Evolutionary conservation across 345 rosid genomes (phyloP).

Genomic region (Sapria himalayana): DNA sequence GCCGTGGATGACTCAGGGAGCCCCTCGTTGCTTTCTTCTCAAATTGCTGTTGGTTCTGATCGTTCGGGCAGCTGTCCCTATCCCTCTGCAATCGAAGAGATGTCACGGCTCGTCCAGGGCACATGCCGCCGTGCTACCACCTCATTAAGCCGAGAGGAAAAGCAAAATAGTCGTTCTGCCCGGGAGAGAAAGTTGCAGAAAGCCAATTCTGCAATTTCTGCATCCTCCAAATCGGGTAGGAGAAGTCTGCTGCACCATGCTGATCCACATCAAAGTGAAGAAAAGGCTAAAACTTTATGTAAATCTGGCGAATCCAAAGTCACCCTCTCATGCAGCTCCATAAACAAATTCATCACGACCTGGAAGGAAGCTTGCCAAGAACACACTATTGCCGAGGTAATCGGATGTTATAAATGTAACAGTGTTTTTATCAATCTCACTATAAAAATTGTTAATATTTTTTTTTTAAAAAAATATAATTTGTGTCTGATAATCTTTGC

Average conservation of each 20-base stretch:
- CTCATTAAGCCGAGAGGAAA: too few relatives aligned
- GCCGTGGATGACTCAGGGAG: constrained; percentile 1
- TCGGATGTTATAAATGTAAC: constrained; percentile 1
- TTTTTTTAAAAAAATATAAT: too few relatives aligned
- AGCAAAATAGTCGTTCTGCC: too few relatives aligned
- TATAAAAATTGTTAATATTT: too few relatives aligned
- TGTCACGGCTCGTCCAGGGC: too few relatives aligned
- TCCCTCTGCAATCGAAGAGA: too few relatives aligned
- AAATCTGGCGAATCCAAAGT: constrained; percentile 20
- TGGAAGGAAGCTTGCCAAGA: constrained; percentile 74
- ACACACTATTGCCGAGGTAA: constrained; percentile 31
- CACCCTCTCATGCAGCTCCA: constrained; percentile 21
- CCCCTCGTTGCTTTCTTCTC: neutral
- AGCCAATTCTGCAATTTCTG: too few relatives aligned
- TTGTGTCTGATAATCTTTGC: too few relatives aligned
- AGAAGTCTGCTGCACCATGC: neutral
- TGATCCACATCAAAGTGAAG: constrained; percentile 9
- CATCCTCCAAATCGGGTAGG: too few relatives aligned
- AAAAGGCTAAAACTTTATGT: constrained; percentile 11
- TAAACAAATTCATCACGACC: constrained; percentile 43
- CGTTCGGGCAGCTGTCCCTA: constrained; percentile 9
- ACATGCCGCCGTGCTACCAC: too few relatives aligned
- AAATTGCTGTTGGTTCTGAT: constrained; percentile 8
- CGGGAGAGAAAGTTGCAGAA: too few relatives aligned
- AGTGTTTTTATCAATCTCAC: neutral